phyloP scores from a whole-genome alignment of 257 asterid species.

The Solanum etuberosum region DNA sequence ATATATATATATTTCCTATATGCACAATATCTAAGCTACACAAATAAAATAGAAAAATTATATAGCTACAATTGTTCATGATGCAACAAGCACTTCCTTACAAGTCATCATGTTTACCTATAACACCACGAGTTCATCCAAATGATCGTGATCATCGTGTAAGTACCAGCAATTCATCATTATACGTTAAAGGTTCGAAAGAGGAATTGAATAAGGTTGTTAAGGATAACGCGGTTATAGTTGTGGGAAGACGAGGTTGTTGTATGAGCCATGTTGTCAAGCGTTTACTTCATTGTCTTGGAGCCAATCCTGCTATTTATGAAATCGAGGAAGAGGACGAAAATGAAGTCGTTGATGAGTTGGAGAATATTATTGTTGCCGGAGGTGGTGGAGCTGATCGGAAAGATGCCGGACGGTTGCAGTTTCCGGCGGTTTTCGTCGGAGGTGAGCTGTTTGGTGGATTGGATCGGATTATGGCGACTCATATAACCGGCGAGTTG shows the following conservation, averaged over 20 bases:
- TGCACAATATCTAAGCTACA: background rate
- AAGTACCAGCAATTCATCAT: background rate
- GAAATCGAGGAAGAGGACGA: constrained; percentile 52
- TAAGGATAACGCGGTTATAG: constrained; percentile 64
- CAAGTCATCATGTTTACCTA: constrained; percentile 19
- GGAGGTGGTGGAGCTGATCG: background rate
- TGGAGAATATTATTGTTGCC: constrained; percentile 11
- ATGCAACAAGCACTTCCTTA: constrained; percentile 39
- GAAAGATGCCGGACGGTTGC: constrained; percentile 4
- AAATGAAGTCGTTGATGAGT: constrained; percentile 5
- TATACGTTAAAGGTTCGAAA: background rate
- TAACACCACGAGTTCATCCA: background rate
- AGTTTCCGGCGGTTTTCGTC: constrained; percentile 67
- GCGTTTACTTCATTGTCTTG: constrained; percentile 57
- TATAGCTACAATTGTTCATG: background rate
- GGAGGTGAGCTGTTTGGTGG: constrained; percentile 87
- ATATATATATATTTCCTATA: background rate
- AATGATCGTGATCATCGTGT: background rate
- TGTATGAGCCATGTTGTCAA: constrained; percentile 81
- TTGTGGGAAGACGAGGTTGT: constrained; percentile 54
- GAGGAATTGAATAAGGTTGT: constrained; percentile 21
- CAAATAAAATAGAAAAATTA: background rate
- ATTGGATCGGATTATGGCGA: constrained; percentile 55
- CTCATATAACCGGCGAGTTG: constrained; percentile 75
- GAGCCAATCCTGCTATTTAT: constrained; percentile 47